A percentile compares a stretch with the other conserved stretches of the same genome.
Evolutionary conservation across 371 early-diverging fungal species (phyloP).

Genomic region (Apophysomyces variabilis): DNA sequence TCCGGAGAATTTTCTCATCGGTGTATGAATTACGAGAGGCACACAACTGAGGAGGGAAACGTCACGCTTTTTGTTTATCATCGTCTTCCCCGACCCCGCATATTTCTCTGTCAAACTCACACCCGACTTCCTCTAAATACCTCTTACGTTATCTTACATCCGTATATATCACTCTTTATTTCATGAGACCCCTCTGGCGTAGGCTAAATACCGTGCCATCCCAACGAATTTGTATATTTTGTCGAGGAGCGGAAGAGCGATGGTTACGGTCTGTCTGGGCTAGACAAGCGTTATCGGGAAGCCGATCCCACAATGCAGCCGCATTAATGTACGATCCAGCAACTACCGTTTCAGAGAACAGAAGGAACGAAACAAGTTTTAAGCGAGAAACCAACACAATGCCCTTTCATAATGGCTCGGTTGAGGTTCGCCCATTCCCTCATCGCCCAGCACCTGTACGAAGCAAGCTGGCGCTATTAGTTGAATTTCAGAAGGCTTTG

Average conservation of each 20-base stretch:
- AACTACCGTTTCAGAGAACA: too few relatives aligned
- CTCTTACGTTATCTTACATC: too few relatives aligned
- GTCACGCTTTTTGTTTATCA: conserved; percentile 4
- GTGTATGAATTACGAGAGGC: too few relatives aligned
- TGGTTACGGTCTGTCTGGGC: conserved; percentile 9
- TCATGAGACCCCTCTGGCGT: conserved; percentile 39
- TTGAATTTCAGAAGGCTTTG: conserved; percentile 42
- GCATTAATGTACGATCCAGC: not conserved
- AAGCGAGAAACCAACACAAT: not conserved
- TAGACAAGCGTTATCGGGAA: not conserved
- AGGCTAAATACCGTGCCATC: conserved; percentile 28
- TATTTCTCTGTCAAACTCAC: too few relatives aligned
- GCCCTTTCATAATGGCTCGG: not conserved
- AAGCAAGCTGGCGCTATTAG: conserved; percentile 30
- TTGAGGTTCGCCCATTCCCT: not conserved
- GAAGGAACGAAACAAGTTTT: not conserved
- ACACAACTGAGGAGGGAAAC: not conserved
- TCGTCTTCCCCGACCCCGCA: not conserved
- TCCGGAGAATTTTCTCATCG: too few relatives aligned
- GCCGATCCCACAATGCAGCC: not conserved
- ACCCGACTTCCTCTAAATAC: too few relatives aligned
- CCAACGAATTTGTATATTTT: conserved; percentile 32
- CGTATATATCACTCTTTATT: too few relatives aligned
- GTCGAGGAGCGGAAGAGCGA: conserved; percentile 14
- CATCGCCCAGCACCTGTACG: conserved; percentile 3